A percentile compares a stretch with the other conserved stretches of the same genome.
Evolutionary conservation across 2,329 filamentous ascomycete species (phyloP).

Genomic region (Cyphellophora attinorum): DNA sequence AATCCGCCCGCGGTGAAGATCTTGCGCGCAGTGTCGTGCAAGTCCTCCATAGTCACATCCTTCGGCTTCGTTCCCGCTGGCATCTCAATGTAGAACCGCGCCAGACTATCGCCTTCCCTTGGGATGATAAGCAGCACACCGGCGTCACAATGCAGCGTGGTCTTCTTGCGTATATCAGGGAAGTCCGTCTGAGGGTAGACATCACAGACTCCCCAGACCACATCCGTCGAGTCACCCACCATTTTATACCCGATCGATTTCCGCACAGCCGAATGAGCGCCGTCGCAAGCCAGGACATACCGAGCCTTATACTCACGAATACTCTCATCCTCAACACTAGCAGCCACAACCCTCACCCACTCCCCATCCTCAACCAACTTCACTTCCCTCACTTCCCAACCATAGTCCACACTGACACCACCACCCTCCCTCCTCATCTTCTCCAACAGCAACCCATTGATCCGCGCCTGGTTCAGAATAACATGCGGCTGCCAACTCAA

Average conservation of each 20-base stretch:
- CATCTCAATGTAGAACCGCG: conserved; percentile 55
- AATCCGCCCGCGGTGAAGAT: conserved; percentile 45
- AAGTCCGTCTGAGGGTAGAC: conserved; percentile 40
- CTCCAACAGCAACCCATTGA: conserved; percentile 46
- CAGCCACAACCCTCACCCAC: conserved; percentile 35
- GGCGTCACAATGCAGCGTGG: conserved; percentile 34
- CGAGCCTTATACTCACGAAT: conserved; percentile 8
- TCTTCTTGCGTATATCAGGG: conserved; percentile 42
- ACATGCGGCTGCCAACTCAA: conserved; percentile 47
- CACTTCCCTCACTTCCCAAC: conserved; percentile 40
- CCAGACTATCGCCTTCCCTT: conserved; percentile 46
- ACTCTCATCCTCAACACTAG: conserved; percentile 28
- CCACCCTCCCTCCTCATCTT: conserved; percentile 35
- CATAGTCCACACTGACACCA: conserved; percentile 45
- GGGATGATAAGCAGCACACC: conserved; percentile 43
- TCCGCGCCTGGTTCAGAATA: conserved; percentile 47
- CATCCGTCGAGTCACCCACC: conserved; percentile 49
- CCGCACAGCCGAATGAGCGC: conserved; percentile 33
- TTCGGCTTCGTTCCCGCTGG: conserved; percentile 39
- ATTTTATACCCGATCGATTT: conserved; percentile 38
- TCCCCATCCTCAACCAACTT: conserved; percentile 40
- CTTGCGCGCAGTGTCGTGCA: conserved; percentile 42
- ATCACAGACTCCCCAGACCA: conserved; percentile 45
- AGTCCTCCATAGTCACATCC: conserved; percentile 42
- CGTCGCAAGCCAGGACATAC: conserved; percentile 38